Percentiles rank a stretch among this genome's conserved stretches.
phyloP scores from a whole-genome alignment of 305 asterid genomes.

The Striga hermonthica region DNA sequence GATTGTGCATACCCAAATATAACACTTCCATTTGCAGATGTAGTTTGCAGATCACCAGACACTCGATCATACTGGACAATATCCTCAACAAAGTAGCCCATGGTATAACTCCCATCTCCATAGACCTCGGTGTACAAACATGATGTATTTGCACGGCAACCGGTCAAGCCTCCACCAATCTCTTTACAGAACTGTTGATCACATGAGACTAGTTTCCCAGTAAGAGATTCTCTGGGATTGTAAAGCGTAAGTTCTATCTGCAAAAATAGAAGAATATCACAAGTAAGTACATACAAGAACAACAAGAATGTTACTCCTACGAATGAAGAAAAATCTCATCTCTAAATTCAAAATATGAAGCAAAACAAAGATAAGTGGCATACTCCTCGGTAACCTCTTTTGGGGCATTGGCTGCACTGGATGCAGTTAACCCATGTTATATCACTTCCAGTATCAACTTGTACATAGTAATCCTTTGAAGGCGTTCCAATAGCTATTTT shows the following conservation, averaged over 20 bases:
- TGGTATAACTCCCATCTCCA: conserved; percentile 91
- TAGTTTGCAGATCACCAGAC: conserved; percentile 92
- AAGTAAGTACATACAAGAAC: conserved; percentile 25
- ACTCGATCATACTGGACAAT: conserved; percentile 82
- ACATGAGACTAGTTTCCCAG: conserved; percentile 68
- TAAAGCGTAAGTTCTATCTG: conserved; percentile 90
- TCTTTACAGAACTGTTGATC: conserved; percentile 61
- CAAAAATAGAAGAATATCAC: conserved; percentile 33
- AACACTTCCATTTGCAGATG: conserved; percentile 86
- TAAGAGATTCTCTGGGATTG: conserved; percentile 67
- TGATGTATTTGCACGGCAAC: conserved; percentile 67
- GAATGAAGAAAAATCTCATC: conserved; percentile 25
- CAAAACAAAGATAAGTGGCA: conserved; percentile 37
- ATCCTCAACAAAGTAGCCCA: conserved; percentile 96
- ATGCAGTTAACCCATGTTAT: conserved; percentile 96
- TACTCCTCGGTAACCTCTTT: conserved; percentile 91
- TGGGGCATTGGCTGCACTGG: conserved; percentile 82
- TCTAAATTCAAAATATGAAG: conserved; percentile 15
- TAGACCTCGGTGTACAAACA: conserved; percentile 83
- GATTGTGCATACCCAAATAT: conserved; percentile 76
- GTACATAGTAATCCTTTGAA: conserved; percentile 87
- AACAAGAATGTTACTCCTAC: conserved; percentile 19
- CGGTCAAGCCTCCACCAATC: conserved; percentile 54
- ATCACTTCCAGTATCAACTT: conserved; percentile 97
- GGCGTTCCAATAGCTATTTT: conserved; percentile 96